Evolutionary conservation across 345 rosid species (phyloP), one percentile per base, ranked within the genome.

Genomic region (Isatis tinctoria): DNA sequence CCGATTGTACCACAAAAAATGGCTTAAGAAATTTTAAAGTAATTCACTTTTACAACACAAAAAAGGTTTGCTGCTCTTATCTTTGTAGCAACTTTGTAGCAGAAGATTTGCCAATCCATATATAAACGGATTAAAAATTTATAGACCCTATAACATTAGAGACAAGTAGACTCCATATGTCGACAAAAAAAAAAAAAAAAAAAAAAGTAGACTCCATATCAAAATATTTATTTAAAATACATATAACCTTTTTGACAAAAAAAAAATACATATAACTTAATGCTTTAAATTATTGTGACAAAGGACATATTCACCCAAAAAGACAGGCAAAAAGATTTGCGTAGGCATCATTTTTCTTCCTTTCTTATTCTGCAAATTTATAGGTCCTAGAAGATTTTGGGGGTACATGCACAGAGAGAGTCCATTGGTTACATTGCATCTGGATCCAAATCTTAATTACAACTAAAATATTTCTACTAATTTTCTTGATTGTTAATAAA

Each of bases 281-380:
- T 63, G 69, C 56, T 70, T 53, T 73, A 69, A 72, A 72, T 70
- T 37, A 72, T 54, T 32, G 72, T 77, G 53, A 52, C 59, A 61
- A 67, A 59, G 58, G 71, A 22, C 62, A 44, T 32, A 39, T 67
- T 60, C 52, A 69, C 61, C 72, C 72, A 30, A 65, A 72, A 80
- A 62, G 73, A 45, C 64, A 49, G 74, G 56, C 76, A 78, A 80
- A 62, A 68, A 39, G 63, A 67, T 51, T 65, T 45, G 64, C 62
- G 67, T 71, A 74, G 49, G 41, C 82, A 84, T 75, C 75, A 80
- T 78, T 76, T 66, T 58, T 77, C 65, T 53, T 73, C 24, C 36
- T 63, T 53, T 73, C 54, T 12, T 56, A 48, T 66, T 49, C 68
- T 67, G 22, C 35, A 39, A 39, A 60, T 61, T 61, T 44, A 68